Conservation (phyloP, 1,284 basidiomycete genomes). For the Marasmius sp. region DNA sequence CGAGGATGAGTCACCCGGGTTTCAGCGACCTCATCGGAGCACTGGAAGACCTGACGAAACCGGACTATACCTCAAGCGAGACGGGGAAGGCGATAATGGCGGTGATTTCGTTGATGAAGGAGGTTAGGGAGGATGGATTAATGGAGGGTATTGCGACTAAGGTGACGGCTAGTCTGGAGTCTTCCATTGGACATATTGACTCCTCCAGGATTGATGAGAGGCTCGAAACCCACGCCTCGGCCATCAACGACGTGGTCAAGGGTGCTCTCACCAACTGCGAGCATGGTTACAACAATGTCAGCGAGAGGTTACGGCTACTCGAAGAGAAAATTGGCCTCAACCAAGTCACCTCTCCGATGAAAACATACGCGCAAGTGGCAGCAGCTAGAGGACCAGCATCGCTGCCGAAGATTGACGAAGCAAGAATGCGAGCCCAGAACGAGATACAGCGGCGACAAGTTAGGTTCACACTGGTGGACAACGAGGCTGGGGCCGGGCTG, state of each 20-base stretch:
- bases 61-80: neutral
- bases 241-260: neutral
- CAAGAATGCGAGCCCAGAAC: neutral
- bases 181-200: neutral
- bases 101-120: neutral
- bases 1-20: neutral
- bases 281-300: neutral
- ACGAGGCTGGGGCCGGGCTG: neutral
- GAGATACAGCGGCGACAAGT: conserved; percentile 2
- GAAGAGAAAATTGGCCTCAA: neutral
- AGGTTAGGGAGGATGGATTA: neutral
- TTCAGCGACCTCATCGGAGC: neutral
- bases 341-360: neutral
- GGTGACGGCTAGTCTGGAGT: neutral
- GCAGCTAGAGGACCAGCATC: neutral
- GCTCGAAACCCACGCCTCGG: neutral
- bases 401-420: neutral
- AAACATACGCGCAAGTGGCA: neutral
- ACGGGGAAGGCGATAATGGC: neutral
- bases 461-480: neutral
- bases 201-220: neutral
- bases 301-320: neutral
- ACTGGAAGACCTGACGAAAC: neutral
- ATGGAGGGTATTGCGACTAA: neutral
- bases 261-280: neutral